These are phyloP conservation scores for Wickerhamomyces sydowiorum DNA, from an alignment of 805 yeast species.

Conservation along the genomic window DNA sequence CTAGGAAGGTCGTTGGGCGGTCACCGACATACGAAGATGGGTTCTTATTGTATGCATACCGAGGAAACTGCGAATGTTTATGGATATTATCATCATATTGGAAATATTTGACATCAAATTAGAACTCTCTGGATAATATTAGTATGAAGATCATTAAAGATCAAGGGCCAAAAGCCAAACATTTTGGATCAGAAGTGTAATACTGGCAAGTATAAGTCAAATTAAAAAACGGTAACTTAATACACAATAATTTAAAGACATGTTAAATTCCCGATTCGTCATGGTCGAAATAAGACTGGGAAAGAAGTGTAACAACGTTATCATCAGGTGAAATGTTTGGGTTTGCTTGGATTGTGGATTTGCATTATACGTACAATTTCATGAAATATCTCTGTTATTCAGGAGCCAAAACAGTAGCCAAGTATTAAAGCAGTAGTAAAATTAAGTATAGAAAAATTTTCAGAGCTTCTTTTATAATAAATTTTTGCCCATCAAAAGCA, in stretches of 20 bases:
- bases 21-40: slow-evolving; percentile 80
- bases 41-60: slow-evolving; percentile 84
- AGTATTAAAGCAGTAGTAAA: too few species aligned
- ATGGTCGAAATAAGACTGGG: slow-evolving; percentile 90
- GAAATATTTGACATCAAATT: not conserved
- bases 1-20: slow-evolving; percentile 87
- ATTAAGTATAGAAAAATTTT: too few species aligned
- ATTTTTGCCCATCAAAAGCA: too few species aligned
- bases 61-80: slow-evolving; percentile 95
- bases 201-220: slow-evolving; percentile 89
- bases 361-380: not conserved
- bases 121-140: not conserved
- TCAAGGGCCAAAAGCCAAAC: too few species aligned
- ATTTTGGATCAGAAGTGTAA: slow-evolving; percentile 53
- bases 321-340: slow-evolving; percentile 27
- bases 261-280: slow-evolving; percentile 68
- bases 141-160: too few species aligned
- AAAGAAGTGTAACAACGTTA: slow-evolving; percentile 70
- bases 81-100: slow-evolving; percentile 69
- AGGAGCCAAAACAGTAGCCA: not conserved
- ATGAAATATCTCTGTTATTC: not conserved
- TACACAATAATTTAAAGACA: slow-evolving; percentile 24
- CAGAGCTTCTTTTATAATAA: too few species aligned
- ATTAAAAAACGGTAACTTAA: slow-evolving; percentile 27
- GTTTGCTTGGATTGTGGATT: not conserved